Evolutionary conservation across 148 eudicot genomes (phyloP).

Genomic region (Persicaria tinctoria): DNA sequence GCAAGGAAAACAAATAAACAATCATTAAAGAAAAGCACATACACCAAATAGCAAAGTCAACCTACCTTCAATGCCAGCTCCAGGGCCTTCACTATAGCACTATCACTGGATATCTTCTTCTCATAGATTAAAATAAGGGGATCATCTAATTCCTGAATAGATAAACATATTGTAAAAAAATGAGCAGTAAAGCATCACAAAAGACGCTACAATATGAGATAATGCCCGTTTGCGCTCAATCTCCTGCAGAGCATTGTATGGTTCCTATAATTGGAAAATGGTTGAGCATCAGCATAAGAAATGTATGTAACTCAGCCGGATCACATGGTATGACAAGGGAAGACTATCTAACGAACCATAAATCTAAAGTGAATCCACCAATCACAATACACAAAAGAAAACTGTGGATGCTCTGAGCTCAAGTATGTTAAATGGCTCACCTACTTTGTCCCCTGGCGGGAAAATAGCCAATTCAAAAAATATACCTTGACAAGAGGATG

Average conservation of each 20-base stretch:
- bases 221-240: slow-evolving; percentile 82
- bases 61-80: too few relatives aligned
- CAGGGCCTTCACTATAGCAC: too few relatives aligned
- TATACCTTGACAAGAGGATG: slow-evolving; percentile 82
- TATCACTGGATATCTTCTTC: too few relatives aligned
- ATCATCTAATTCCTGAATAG: slow-evolving; percentile 44
- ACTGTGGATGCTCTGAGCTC: slow-evolving; percentile 7
- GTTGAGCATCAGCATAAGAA: neutral
- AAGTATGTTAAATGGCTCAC: neutral
- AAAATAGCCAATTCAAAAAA: neutral
- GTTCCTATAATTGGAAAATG: slow-evolving; percentile 36
- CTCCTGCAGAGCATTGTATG: slow-evolving; percentile 77
- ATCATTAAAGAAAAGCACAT: too few relatives aligned
- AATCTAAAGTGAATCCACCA: neutral
- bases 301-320: neutral
- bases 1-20: too few relatives aligned
- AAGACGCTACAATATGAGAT: slow-evolving; percentile 24
- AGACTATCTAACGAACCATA: neutral
- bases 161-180: neutral
- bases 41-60: too few relatives aligned
- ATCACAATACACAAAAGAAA: neutral
- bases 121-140: slow-evolving; percentile 50
- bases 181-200: neutral
- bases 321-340: neutral
- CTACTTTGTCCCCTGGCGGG: neutral